phyloP scores from a whole-genome alignment of 2,329 filamentous ascomycete genomes.

The Tolypocladium nubicola region DNA sequence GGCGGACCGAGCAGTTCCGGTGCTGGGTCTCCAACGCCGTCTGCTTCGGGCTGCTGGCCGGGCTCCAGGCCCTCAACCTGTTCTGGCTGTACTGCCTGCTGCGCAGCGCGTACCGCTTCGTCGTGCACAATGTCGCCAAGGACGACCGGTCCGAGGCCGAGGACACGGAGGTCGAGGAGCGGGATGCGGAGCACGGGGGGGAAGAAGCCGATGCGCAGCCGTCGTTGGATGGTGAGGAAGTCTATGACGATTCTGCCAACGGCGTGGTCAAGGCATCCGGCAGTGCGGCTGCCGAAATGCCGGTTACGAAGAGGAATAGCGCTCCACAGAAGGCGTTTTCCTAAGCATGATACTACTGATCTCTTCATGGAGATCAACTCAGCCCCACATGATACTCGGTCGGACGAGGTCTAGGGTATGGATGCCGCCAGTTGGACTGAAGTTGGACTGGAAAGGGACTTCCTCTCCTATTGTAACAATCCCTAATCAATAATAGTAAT shows the following conservation, averaged over 20 bases:
- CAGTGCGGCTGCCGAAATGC: too few relatives aligned
- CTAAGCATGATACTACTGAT: neutral
- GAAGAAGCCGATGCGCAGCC: too few relatives aligned
- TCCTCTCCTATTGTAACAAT: neutral
- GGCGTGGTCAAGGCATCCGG: neutral
- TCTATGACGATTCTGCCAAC: neutral
- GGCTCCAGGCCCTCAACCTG: slow-evolving; percentile 64
- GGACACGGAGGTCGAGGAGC: slow-evolving; percentile 22
- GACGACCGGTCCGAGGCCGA: slow-evolving; percentile 65
- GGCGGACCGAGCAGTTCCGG: slow-evolving; percentile 69
- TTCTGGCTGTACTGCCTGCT: slow-evolving; percentile 76
- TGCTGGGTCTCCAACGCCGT: slow-evolving; percentile 60
- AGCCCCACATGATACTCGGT: neutral
- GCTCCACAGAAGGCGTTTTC: neutral
- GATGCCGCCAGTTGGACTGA: neutral
- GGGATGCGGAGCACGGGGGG: neutral
- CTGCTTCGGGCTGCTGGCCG: slow-evolving; percentile 51
- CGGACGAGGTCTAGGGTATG: neutral
- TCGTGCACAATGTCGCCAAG: slow-evolving; percentile 47
- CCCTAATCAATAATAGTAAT: neutral
- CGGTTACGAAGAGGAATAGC: neutral
- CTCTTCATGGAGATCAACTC: neutral
- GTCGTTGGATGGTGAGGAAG: too few relatives aligned
- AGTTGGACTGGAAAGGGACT: neutral
- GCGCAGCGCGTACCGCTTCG: slow-evolving; percentile 62